Evolutionary conservation across 1,284 basidiomycete species (phyloP).

Genomic region (Irpex sp.): DNA sequence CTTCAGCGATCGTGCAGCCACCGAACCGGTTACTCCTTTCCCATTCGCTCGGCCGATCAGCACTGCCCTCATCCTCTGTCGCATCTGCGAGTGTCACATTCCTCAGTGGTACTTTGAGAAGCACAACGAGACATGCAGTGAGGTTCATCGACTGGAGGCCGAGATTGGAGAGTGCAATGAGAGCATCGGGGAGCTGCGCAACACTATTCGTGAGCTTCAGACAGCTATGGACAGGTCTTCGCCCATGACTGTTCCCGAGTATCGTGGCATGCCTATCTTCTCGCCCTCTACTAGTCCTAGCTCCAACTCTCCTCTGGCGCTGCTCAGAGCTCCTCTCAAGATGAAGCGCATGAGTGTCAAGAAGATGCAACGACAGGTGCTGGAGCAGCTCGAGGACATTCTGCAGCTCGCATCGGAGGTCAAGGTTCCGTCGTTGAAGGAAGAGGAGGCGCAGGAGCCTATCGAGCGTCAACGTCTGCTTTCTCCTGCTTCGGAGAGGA

Average conservation of each 20-base stretch:
- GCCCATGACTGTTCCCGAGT: slow-evolving; percentile 63
- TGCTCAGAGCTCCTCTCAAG: slow-evolving; percentile 59
- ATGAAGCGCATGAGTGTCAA: slow-evolving; percentile 79
- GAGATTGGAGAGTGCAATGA: slow-evolving; percentile 95
- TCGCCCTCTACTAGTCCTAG: slow-evolving; percentile 65
- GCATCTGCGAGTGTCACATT: slow-evolving; percentile 96
- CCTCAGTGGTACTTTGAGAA: slow-evolving; percentile 99
- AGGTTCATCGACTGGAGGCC: slow-evolving; percentile 94
- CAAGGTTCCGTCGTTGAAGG: slow-evolving; percentile 85
- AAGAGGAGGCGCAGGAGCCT: slow-evolving; percentile 86
- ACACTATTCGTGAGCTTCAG: slow-evolving; percentile 75
- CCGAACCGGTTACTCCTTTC: slow-evolving; percentile 61
- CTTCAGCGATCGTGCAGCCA: slow-evolving; percentile 25
- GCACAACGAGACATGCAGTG: slow-evolving; percentile 98
- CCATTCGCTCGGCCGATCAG: slow-evolving; percentile 75
- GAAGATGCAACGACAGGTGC: slow-evolving; percentile 74
- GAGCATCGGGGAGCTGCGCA: slow-evolving; percentile 81
- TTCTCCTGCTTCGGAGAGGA: slow-evolving; percentile 82
- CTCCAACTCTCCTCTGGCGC: slow-evolving; percentile 65
- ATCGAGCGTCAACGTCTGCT: slow-evolving; percentile 91
- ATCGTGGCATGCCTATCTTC: slow-evolving; percentile 86
- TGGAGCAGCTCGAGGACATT: slow-evolving; percentile 86
- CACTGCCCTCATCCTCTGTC: slow-evolving; percentile 88
- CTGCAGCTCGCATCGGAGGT: slow-evolving; percentile 80
- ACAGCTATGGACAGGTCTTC: slow-evolving; percentile 63